These are phyloP conservation scores for Puccinia triticina DNA, from an alignment of 1,284 basidiomycete genomes.

Conservation along the genomic window DNA sequence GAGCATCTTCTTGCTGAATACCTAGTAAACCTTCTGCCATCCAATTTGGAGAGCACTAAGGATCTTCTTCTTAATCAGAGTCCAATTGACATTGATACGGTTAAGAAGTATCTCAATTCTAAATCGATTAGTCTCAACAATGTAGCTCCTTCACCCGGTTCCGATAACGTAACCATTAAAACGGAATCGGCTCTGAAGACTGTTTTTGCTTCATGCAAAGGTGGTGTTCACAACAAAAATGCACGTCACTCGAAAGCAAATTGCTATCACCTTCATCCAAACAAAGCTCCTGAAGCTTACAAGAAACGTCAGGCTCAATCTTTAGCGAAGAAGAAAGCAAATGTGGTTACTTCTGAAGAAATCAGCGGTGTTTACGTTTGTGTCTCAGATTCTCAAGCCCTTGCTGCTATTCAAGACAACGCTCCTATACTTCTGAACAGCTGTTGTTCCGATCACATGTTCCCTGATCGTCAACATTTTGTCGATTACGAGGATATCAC, in stretches of 20 bases:
- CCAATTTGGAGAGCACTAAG: neutral
- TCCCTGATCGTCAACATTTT: too few relatives aligned
- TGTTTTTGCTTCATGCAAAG: neutral
- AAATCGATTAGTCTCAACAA: neutral
- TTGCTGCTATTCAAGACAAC: too few relatives aligned
- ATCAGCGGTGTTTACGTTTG: neutral
- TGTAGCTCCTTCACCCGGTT: too few relatives aligned
- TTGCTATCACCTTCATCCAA: neutral
- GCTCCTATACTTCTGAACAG: slow-evolving; percentile 13
- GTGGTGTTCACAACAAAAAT: neutral
- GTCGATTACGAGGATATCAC: neutral
- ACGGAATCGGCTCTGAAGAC: neutral
- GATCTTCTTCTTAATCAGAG: too few relatives aligned
- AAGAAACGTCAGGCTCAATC: neutral
- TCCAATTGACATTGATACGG: too few relatives aligned
- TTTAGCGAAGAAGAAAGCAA: neutral
- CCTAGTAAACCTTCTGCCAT: neutral
- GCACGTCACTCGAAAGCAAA: neutral
- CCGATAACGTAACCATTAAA: too few relatives aligned
- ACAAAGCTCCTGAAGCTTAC: neutral
- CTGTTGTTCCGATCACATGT: slow-evolving; percentile 5
- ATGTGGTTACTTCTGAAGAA: neutral
- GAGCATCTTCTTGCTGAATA: neutral
- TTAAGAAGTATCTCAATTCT: neutral
- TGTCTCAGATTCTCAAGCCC: neutral